A percentile compares a stretch with the other conserved stretches of the same genome.
These are phyloP conservation scores for Wickerhamomyces bovis DNA, from an alignment of 805 yeast species.

Conservation along the genomic window DNA sequence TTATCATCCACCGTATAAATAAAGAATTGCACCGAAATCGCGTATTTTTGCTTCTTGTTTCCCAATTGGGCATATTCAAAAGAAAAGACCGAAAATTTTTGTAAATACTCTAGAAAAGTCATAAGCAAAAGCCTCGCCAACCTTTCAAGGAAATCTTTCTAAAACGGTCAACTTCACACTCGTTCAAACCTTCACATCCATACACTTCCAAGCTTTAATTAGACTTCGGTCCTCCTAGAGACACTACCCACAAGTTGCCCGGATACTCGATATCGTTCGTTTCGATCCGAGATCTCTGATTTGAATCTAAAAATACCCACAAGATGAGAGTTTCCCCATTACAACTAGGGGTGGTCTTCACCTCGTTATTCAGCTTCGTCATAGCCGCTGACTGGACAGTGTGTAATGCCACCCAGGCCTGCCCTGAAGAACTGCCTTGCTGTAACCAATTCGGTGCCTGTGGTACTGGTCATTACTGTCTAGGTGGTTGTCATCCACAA, in stretches of 20 bases:
- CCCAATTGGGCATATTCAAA: background rate
- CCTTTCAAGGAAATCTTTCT: background rate
- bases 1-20: too few relatives aligned
- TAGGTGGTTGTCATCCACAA: slow-evolving; percentile 83
- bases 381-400: slow-evolving; percentile 2
- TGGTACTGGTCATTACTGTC: slow-evolving; percentile 72
- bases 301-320: background rate
- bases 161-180: background rate
- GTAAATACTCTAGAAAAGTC: background rate
- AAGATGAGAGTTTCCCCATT: background rate
- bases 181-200: background rate
- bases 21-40: too few relatives aligned
- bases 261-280: background rate
- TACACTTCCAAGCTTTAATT: background rate
- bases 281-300: background rate
- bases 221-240: background rate
- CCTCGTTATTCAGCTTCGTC: background rate
- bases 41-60: background rate
- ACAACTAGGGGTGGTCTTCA: background rate
- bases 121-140: background rate
- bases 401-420: slow-evolving; percentile 51
- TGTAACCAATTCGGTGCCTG: slow-evolving; percentile 78
- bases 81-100: background rate
- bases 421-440: slow-evolving; percentile 82
- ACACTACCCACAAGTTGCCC: background rate